phyloP scores from a whole-genome alignment of 2,329 filamentous ascomycete species.

The Xylaria sp. region DNA sequence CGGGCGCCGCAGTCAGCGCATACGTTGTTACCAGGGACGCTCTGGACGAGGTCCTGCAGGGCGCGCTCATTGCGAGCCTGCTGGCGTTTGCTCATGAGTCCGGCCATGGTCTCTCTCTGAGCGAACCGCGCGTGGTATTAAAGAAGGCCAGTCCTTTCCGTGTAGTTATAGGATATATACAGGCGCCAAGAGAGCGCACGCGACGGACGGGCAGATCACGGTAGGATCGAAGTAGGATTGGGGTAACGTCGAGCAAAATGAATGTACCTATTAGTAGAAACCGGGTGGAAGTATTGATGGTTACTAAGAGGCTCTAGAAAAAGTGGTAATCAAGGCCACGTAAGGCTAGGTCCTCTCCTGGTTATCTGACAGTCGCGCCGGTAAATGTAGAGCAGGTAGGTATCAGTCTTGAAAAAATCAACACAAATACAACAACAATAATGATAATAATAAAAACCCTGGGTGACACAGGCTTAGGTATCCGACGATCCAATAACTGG shows the following conservation, averaged over 20 bases:
- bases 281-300: conserved; percentile 17
- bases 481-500: conserved; percentile 4
- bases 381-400: not conserved
- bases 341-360: conserved; percentile 5
- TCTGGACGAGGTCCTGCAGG: conserved; percentile 88
- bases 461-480: conserved; percentile 8
- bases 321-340: conserved; percentile 18
- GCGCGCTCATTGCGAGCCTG: conserved; percentile 96
- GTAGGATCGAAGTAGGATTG: conserved; percentile 35
- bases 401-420: not conserved
- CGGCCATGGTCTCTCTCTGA: conserved; percentile 66
- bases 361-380: conserved; percentile 3
- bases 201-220: conserved; percentile 31
- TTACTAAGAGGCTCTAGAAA: conserved; percentile 11
- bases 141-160: conserved; percentile 12
- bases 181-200: conserved; percentile 35
- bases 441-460: not conserved
- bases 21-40: conserved; percentile 85
- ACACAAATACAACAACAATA: not conserved
- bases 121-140: conserved; percentile 24
- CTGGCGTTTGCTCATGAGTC: conserved; percentile 89
- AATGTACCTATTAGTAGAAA: conserved; percentile 4
- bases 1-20: conserved; percentile 93
- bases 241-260: conserved; percentile 34
- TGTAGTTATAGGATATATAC: conserved; percentile 27